Evolutionary conservation across 1,284 basidiomycete species (phyloP), one percentile per base, ranked within the genome.

Genomic region (Malassezia obtusa): DNA sequence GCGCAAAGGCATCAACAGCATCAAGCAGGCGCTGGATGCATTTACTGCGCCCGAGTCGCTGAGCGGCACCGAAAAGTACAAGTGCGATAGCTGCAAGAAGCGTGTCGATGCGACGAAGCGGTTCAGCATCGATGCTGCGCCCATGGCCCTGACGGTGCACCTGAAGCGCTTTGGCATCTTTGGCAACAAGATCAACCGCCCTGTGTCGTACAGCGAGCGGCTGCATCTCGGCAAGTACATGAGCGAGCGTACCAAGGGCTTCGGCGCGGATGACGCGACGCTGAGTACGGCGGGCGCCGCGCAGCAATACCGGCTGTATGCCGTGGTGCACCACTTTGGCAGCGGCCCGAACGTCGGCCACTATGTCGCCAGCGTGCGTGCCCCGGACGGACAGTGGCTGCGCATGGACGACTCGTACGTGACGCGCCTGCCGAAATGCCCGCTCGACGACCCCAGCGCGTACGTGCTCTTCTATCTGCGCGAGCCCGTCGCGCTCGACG

Each of bases 61-160:
- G 49, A 86, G 83, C 54, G 94, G 92, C 0, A 82, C 84, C 5
- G 89, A 98, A 79, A 94, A 94, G 77, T 99, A 99, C 77, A 88
- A 90, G 73, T 99, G 94, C 76, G 92, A 98, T 75, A 89, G 87
- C 71, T 94, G 91, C 79, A 89, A 89, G 75, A 85, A 83, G 68
- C 80, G 82, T 43, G 89, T 92, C 43, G 80, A 83, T 52, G 90
- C 90, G 4, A 83, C 87, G 63, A 95, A 95, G 75, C 81, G 81
- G 30, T 89, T 94, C 73, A 86, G 85, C 14, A 78, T 99, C 49
- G 83, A 92, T 50, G 81, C 88, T 52, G 86, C 90, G 1, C 94
- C 94, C 0, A 76, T 82, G 19, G 84, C 91, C n/a, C 80, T 99
- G 31, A 95, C 91, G 0, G 79, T 99, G n/a, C 94, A 98, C 69